Base-by-base conservation (phyloP, 495 filamentous ascomycete species). In the Elasticomyces elasticus region DNA sequence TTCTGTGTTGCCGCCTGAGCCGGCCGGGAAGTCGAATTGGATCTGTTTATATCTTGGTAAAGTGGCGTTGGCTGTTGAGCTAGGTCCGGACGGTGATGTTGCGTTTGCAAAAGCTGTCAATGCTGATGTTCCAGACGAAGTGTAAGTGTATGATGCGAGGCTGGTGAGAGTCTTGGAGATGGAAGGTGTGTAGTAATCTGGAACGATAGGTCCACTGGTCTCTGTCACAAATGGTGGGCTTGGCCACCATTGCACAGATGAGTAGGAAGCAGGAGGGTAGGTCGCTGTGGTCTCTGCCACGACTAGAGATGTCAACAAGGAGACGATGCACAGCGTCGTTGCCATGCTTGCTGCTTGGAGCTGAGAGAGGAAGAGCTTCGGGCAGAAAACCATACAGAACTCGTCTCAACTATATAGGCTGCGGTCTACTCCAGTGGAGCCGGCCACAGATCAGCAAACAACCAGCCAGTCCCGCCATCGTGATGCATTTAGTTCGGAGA, bases 21-120 rank as follows among this genome's bases (percentile, higher is more conserved):
- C 56, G 23, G 51, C 25, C 15, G 56, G 44, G 35, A 60, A 60
- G 44, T 51, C 47, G 31, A 55, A 60, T 26, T 60, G 56, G 38
- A 60, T 55, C 42, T 40, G 35, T 38, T 54, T 49, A 45, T 52
- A 60, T 5, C 31, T 38, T 45, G 56, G 51, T 7, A 60, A 42
- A 1, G 44, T 55, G 15, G 17, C 41, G 24, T 52, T 49, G 9
- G n/a, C 31, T 10, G 30, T 28, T 17, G 44, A 41, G 42, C 24
- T 51, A 12, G 51, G 24, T 19, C 45, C 45, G 5, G 25, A n/a
- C n/a, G 51, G 13, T 15, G 40, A 40, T 12, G 56, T 59, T 4
- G 56, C 31, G 26, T 59, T 54, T n/a, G 50, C 31, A 25, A 48
- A 49, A 2, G 51, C 17, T 15, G 51, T 28, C 20, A 25, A 25